Conservation (phyloP, 306 rosid genomes). For the barrel medic (Medicago truncatula) region MtrunA17r5.0-ANR NC_053044.1:1569501-1570000, state of each 20-base stretch:
- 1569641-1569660: conserved; percentile 72
- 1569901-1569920: conserved; percentile 25
- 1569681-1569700: conserved; percentile 87
- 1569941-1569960: conserved; percentile 19
- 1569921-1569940: neutral
- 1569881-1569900: conserved; percentile 39
- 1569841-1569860: conserved; percentile 85
- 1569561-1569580: neutral
- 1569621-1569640: conserved; percentile 56
- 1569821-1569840: conserved; percentile 71
- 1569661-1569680: conserved; percentile 79
- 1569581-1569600: conserved; percentile 5
- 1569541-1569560: neutral
- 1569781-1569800: conserved; percentile 9
- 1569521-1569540: neutral
- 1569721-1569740: conserved; percentile 40
- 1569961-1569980: too few species aligned
- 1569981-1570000: too few species aligned
- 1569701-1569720: conserved; percentile 98
- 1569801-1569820: conserved; percentile 69
- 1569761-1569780: conserved; percentile 20
- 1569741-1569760: neutral
- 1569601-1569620: neutral
- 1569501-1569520: conserved; percentile 1
- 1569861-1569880: conserved; percentile 85